Base-by-base conservation (phyloP, 2,329 filamentous ascomycete genomes). In the Colletotrichum sp. region DNA sequence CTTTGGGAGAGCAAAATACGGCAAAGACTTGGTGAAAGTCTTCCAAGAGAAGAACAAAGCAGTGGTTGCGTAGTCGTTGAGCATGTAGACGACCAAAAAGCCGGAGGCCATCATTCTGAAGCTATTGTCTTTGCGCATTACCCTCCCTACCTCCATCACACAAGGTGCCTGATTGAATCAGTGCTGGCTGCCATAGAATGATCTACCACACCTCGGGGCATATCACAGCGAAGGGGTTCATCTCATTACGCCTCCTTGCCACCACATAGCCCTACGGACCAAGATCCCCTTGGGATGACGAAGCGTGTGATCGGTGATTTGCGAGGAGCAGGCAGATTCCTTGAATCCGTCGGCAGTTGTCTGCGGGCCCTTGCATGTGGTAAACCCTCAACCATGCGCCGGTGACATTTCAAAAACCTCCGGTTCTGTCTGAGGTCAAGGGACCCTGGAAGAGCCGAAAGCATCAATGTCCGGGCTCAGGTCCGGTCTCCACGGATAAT, bases 81-180 rank as follows among this genome's bases (percentile, higher is more conserved):
- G 44, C 3, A 7, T 2, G 4, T 21, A 21, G 10, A 49, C 2
- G 4, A 49, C 6, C n/a, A 1, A 13, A 21, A 7, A 7, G 3
- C n/a, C n/a, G 10, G n/a, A 21, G 10, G 18, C n/a, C n/a, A 21
- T 49, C 44, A 49, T 10, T 21, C 44, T 49, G 44, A 21, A 21
- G 18, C 18, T n/a, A 6, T 49, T 21, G n/a, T 0, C 44, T 49
- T 49, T 21, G 44, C 10, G 6, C 44, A 10, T 49, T 49, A 1
- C n/a, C 44, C 18, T 49, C 9, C 39, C 9, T 3, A 49, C 39
- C n/a, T 7, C 3, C 39, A 44, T 21, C 10, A 49, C 16, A 13
- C n/a, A 3, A 49, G 2, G 10, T 21, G 44, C 10, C 44, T 21
- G n/a, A 13, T 49, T 21, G n/a, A 21, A 21, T 49, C 44, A 49